Evolutionary conservation across 495 filamentous ascomycete genomes (phyloP), one percentile per base, ranked within the genome.

Genomic region (Tetracladium setigerum): DNA sequence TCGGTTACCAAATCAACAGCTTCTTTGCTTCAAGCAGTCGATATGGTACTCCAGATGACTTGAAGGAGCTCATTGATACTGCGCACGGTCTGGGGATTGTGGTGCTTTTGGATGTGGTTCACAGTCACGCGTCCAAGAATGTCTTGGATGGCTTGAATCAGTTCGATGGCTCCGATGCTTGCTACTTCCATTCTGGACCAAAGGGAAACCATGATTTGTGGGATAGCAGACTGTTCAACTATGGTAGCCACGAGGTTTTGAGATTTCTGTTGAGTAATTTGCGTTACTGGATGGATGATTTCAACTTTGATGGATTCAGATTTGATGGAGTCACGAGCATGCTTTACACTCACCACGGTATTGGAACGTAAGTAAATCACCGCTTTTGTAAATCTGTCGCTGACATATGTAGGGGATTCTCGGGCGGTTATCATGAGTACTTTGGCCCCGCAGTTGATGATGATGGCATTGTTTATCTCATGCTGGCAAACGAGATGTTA

Each of bases 231-330:
- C 68, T 98, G 38, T 98, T 97, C 75, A 98, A 98, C 70, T 98
- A 96, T 64, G 90, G 89, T 32, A 78, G 76, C 52, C 90, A 98
- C 62, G 92, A 98, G 63, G 92, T 98, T 30, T 64, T 98, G 59
- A 76, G 92, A 17, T 98, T 98, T 67, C 71, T 98, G 46, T 69
- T 98, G 36, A 95, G 88, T 65, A 98, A 98, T 63, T 72, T 98
- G 47, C 78, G 94, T 18, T 98, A 95, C 71, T 98, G 94, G 86
- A 96, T 98, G 91, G 92, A 98, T 47, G 91, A 96, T 62, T 98
- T 96, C 59, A 64, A 77, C 40, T 96, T 98, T 62, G 92, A 97
- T 61, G 92, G 92, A 16, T 98, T 97, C 75, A 78, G 92, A 38
- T 98, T 98, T 60, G 92, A 98, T 60, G 92, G 92, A 50, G 92